Conservation (phyloP, 1,284 basidiomycete species). For the Tilletia indica region DNA sequence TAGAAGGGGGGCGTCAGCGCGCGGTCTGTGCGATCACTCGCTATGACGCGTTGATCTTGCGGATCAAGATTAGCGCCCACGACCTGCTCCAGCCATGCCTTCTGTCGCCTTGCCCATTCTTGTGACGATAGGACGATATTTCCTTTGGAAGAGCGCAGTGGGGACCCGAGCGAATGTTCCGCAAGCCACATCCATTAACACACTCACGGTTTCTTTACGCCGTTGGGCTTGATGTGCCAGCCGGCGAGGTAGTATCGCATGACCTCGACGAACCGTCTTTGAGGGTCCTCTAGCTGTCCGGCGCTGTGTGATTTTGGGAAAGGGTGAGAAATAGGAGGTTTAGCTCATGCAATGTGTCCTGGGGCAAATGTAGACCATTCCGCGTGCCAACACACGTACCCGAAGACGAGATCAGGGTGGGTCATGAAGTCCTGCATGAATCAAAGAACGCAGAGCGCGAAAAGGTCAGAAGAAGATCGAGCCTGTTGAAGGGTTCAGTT, state of each 20-base stretch:
- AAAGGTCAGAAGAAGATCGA: too few relatives aligned
- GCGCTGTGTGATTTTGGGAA: conserved; percentile 59
- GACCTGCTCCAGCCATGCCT: too few relatives aligned
- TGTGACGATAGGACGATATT: too few relatives aligned
- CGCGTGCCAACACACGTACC: conserved; percentile 62
- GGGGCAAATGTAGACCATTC: background rate
- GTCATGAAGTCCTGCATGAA: conserved; percentile 80
- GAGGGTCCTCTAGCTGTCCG: conserved; percentile 71
- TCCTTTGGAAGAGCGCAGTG: too few relatives aligned
- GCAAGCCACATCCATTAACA: conserved; percentile 48
- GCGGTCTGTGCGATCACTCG: background rate
- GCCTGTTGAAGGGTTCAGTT: background rate
- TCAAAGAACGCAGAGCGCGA: conserved; percentile 6
- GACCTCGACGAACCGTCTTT: conserved; percentile 87
- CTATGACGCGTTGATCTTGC: too few relatives aligned
- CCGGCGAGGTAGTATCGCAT: conserved; percentile 95
- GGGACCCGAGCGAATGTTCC: background rate
- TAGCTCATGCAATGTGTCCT: background rate
- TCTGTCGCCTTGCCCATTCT: too few relatives aligned
- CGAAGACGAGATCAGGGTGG: conserved; percentile 95
- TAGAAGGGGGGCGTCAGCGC: background rate
- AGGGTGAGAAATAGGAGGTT: background rate
- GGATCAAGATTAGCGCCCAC: too few relatives aligned
- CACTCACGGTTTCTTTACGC: conserved; percentile 87
- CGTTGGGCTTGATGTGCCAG: conserved; percentile 99